phyloP scores from a whole-genome alignment of 73 alveolate genomes.

The Tetrahymena malaccensis region DNA sequence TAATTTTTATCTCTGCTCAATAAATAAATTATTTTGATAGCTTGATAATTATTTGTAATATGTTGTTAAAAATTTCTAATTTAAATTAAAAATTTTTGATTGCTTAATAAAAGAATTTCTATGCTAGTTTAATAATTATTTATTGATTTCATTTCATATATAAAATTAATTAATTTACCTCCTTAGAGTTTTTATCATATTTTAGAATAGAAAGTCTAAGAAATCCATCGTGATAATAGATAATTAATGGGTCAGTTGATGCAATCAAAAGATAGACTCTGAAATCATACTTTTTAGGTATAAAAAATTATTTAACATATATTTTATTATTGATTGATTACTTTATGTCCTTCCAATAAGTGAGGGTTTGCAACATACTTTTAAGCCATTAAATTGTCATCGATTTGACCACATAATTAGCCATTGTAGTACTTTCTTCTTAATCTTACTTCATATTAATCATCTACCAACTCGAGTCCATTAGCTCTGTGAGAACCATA shows the following conservation, averaged over 20 bases:
- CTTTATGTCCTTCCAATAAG: slow-evolving; percentile 1
- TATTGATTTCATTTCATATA: too few species aligned
- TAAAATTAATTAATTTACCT: neutral
- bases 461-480: slow-evolving; percentile 11
- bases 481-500: slow-evolving; percentile 21
- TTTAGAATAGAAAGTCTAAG: slow-evolving; percentile 2
- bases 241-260: slow-evolving; percentile 8
- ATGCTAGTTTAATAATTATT: too few species aligned
- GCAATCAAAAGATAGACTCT: slow-evolving; percentile 28
- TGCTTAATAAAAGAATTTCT: too few species aligned
- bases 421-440: neutral
- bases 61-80: too few species aligned
- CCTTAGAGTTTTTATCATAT: slow-evolving; percentile 11
- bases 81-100: too few species aligned
- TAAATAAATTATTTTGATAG: too few species aligned
- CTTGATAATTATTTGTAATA: too few species aligned
- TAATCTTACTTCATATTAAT: neutral
- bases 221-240: slow-evolving; percentile 20
- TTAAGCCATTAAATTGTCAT: neutral
- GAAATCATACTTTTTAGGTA: slow-evolving; percentile 22
- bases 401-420: neutral
- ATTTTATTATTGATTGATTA: too few species aligned
- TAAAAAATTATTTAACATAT: too few species aligned
- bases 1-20: too few species aligned
- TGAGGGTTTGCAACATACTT: slow-evolving; percentile 26